phyloP scores from a whole-genome alignment of 225 moss, liverwort and hornwort genomes.

The Bryoerythrophyllum caledonicum region DNA sequence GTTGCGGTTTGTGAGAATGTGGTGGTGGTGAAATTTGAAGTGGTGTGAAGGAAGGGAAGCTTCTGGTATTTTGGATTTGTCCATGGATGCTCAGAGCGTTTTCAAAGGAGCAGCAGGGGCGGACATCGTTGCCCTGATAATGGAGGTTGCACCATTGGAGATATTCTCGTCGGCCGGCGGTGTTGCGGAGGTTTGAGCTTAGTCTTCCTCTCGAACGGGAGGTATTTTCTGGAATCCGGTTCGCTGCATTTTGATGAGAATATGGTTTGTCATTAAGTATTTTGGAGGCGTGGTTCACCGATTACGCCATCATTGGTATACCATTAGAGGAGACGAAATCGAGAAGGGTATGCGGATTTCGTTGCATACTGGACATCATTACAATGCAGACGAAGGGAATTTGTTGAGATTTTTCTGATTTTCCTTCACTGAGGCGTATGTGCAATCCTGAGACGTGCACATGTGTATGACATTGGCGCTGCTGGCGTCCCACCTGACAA shows the following conservation, averaged over 20 bases:
- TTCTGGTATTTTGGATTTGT: neutral
- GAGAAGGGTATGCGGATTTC: slow-evolving; percentile 10
- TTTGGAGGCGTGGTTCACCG: neutral
- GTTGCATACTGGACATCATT: neutral
- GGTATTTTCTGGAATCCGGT: slow-evolving; percentile 1
- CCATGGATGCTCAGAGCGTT: slow-evolving; percentile 6
- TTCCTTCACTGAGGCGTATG: neutral
- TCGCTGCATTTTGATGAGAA: neutral
- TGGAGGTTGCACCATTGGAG: slow-evolving; percentile 29
- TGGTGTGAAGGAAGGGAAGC: slow-evolving; percentile 5
- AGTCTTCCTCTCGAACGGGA: neutral
- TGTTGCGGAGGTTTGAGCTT: slow-evolving; percentile 16
- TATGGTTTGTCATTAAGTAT: neutral
- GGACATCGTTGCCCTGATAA: neutral
- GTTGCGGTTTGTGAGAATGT: slow-evolving; percentile 9
- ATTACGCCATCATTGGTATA: neutral
- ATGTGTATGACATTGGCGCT: slow-evolving; percentile 23
- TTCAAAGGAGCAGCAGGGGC: slow-evolving; percentile 10
- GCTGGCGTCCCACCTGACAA: slow-evolving; percentile 6
- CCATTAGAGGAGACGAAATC: slow-evolving; percentile 9
- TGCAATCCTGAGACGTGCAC: slow-evolving; percentile 9
- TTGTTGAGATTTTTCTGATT: neutral
- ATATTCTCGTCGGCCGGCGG: slow-evolving; percentile 3
- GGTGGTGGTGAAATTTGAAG: slow-evolving; percentile 8
- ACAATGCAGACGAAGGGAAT: slow-evolving; percentile 31